Evolutionary conservation across 257 asterid species (phyloP).

Genomic region (Solanum commersonii): DNA sequence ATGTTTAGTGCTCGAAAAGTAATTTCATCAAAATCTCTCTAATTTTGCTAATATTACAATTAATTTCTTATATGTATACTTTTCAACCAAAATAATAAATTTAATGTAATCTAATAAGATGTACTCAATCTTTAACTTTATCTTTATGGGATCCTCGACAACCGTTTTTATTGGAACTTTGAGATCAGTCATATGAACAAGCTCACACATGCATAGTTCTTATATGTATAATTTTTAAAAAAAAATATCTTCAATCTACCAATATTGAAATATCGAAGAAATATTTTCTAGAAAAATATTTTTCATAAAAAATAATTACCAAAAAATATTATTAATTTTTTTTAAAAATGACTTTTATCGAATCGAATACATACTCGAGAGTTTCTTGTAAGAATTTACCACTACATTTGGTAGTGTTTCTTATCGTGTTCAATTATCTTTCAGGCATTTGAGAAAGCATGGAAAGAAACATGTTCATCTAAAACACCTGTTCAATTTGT

Average conservation of each 20-base stretch:
- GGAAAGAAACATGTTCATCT: conserved; percentile 30
- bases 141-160: neutral
- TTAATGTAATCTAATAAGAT: neutral
- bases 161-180: accelerated
- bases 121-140: too few relatives aligned
- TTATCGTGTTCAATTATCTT: neutral
- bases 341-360: neutral
- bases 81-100: neutral
- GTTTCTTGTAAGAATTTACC: neutral
- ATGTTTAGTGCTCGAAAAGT: neutral
- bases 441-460: conserved; percentile 29
- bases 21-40: neutral
- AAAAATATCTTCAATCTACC: too few relatives aligned
- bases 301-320: too few relatives aligned
- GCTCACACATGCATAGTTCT: neutral
- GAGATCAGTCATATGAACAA: neutral
- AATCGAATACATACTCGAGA: neutral
- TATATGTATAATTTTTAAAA: too few relatives aligned
- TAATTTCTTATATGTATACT: neutral
- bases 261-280: too few relatives aligned
- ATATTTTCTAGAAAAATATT: too few relatives aligned
- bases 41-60: neutral
- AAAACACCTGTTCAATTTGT: conserved; percentile 6
- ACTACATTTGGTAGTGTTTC: neutral
- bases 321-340: too few relatives aligned